Evolutionary conservation across 352 stramenopile species (phyloP).

Genomic region (Globisporangium mamillatum): DNA sequence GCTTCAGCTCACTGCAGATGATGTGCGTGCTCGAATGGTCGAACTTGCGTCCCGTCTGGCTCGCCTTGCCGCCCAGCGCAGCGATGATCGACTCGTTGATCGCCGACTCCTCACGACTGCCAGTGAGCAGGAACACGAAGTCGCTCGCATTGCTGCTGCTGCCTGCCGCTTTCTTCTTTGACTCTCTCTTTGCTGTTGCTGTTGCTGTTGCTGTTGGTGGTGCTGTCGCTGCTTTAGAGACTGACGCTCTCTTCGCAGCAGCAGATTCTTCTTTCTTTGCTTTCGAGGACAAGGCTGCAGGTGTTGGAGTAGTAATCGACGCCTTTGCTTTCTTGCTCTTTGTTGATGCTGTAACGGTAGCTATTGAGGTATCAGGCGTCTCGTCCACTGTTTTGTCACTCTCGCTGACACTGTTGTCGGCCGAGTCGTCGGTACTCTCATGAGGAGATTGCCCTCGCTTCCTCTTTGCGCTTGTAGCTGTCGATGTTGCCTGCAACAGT

Average conservation of each 20-base stretch:
- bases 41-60: slow-evolving; percentile 63
- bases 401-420: not conserved
- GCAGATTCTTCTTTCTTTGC: slow-evolving; percentile 7
- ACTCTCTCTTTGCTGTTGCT: slow-evolving; percentile 12
- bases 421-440: not conserved
- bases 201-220: slow-evolving; percentile 18
- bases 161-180: not conserved
- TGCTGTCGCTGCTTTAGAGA: slow-evolving; percentile 20
- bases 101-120: slow-evolving; percentile 61
- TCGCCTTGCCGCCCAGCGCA: slow-evolving; percentile 57
- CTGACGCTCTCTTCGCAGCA: slow-evolving; percentile 7
- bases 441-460: slow-evolving; percentile 13
- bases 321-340: slow-evolving; percentile 19
- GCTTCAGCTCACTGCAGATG: slow-evolving; percentile 85
- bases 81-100: slow-evolving; percentile 79
- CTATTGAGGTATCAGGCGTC: not conserved
- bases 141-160: not conserved
- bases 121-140: slow-evolving; percentile 70
- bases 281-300: not conserved
- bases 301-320: not conserved
- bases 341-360: slow-evolving; percentile 3
- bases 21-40: slow-evolving; percentile 78
- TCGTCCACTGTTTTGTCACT: slow-evolving; percentile 4
- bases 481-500: not conserved
- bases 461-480: slow-evolving; percentile 13